phyloP scores from a whole-genome alignment of 1,284 basidiomycete genomes.

The Peniophora sp. region DNA sequence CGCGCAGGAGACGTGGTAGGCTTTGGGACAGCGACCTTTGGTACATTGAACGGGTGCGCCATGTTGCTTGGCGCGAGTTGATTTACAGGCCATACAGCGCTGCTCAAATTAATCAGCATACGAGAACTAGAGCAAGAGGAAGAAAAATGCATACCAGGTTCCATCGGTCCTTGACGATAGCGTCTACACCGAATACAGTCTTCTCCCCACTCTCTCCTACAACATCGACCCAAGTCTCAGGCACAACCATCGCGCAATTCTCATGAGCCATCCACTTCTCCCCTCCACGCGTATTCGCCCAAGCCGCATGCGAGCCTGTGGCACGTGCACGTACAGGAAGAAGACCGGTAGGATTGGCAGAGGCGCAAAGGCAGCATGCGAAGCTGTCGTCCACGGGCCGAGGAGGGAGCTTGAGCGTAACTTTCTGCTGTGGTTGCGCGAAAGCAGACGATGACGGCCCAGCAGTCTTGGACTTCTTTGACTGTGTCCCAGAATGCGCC shows the following conservation, averaged over 20 bases:
- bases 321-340: slow-evolving; percentile 68
- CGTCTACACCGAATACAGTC: slow-evolving; percentile 71
- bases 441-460: not conserved
- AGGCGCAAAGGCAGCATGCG: slow-evolving; percentile 81
- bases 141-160: slow-evolving; percentile 53
- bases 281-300: slow-evolving; percentile 29
- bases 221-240: slow-evolving; percentile 85
- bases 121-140: not conserved
- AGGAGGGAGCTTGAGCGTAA: slow-evolving; percentile 57
- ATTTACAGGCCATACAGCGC: slow-evolving; percentile 86
- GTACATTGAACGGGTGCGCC: slow-evolving; percentile 94
- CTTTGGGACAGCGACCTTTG: slow-evolving; percentile 87
- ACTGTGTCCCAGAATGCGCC: slow-evolving; percentile 4
- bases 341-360: slow-evolving; percentile 45
- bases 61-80: slow-evolving; percentile 56
- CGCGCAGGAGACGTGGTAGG: slow-evolving; percentile 93
- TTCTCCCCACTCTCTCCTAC: slow-evolving; percentile 42
- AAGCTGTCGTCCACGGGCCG: slow-evolving; percentile 52
- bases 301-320: slow-evolving; percentile 20
- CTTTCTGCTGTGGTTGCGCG: slow-evolving; percentile 21
- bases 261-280: slow-evolving; percentile 72
- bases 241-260: slow-evolving; percentile 70
- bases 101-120: slow-evolving; percentile 23
- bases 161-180: slow-evolving; percentile 86
- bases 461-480: slow-evolving; percentile 28